Evolutionary conservation across 1,139 yeast genomes (phyloP).

Genomic region (Magnusiomyces paraingens): DNA sequence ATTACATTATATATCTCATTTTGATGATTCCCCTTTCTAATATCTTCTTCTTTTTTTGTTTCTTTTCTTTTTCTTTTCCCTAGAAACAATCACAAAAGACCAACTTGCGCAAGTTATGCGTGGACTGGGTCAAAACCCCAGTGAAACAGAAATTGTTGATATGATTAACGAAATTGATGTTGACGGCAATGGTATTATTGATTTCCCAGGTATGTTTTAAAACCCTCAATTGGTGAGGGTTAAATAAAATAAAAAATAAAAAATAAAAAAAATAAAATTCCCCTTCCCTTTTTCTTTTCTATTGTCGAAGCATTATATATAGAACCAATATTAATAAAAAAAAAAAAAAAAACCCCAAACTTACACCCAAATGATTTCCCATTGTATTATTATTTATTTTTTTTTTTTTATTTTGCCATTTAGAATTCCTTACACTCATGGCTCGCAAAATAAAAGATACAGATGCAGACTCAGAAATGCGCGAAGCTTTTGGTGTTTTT

Average conservation of each 20-base stretch:
- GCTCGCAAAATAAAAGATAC: slow-evolving; percentile 96
- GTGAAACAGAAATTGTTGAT: slow-evolving; percentile 91
- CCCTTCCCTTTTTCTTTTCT: neutral
- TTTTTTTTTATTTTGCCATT: neutral
- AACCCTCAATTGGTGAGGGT: neutral
- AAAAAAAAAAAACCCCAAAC: neutral
- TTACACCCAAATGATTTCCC: neutral
- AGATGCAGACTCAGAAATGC: slow-evolving; percentile 92
- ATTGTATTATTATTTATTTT: neutral
- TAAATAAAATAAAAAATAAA: neutral
- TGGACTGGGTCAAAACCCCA: slow-evolving; percentile 93
- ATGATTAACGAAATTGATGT: slow-evolving; percentile 55
- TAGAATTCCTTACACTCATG: slow-evolving; percentile 65
- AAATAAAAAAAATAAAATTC: no score
- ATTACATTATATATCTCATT: no score
- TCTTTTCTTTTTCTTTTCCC: neutral
- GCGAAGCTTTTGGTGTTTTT: slow-evolving; percentile 89
- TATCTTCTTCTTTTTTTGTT: neutral
- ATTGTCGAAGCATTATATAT: no score
- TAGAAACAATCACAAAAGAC: slow-evolving; percentile 1
- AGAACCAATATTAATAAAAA: neutral
- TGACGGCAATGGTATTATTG: slow-evolving; percentile 17
- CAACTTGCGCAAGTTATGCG: slow-evolving; percentile 60
- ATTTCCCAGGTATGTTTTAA: slow-evolving; percentile 27
- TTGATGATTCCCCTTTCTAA: neutral